phyloP scores from a whole-genome alignment of 2,329 filamentous ascomycete species.

The Colletotrichum lentis region DNA sequence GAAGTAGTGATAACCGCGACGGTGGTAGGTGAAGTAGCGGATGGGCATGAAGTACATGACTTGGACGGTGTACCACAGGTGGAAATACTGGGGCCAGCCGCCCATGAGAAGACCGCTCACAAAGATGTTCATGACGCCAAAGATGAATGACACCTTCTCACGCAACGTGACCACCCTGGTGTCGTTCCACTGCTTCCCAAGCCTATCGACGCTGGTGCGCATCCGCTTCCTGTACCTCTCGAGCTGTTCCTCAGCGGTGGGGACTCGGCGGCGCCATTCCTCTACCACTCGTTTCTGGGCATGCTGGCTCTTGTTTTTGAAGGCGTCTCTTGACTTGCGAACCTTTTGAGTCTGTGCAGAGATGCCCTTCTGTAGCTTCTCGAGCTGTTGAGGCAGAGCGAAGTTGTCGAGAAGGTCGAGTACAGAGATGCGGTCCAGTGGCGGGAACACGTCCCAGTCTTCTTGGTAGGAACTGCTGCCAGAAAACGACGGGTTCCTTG shows the following conservation, averaged over 20 bases:
- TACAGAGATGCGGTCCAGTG: constrained; percentile 86
- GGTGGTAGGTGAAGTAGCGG: constrained; percentile 88
- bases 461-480: constrained; percentile 85
- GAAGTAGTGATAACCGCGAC: constrained; percentile 95
- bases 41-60: constrained; percentile 97
- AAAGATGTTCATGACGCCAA: constrained; percentile 95
- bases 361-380: constrained; percentile 86
- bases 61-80: constrained; percentile 89
- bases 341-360: constrained; percentile 86
- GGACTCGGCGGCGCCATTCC: constrained; percentile 87
- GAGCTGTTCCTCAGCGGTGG: constrained; percentile 88
- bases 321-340: constrained; percentile 78
- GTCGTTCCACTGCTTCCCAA: constrained; percentile 87
- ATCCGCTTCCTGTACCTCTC: constrained; percentile 90
- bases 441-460: constrained; percentile 86
- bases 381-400: constrained; percentile 86
- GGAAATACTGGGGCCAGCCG: constrained; percentile 83
- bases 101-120: constrained; percentile 94
- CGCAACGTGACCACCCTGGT: constrained; percentile 85
- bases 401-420: constrained; percentile 96
- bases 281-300: constrained; percentile 92
- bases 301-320: constrained; percentile 77
- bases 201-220: constrained; percentile 86
- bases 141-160: constrained; percentile 97
- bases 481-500: constrained; percentile 83